Percentiles rank a stretch among this genome's conserved stretches.
These are phyloP conservation scores for Arabidopsis thaliana DNA, from an alignment of 345 rosid species.

Conservation along the genomic window DNA sequence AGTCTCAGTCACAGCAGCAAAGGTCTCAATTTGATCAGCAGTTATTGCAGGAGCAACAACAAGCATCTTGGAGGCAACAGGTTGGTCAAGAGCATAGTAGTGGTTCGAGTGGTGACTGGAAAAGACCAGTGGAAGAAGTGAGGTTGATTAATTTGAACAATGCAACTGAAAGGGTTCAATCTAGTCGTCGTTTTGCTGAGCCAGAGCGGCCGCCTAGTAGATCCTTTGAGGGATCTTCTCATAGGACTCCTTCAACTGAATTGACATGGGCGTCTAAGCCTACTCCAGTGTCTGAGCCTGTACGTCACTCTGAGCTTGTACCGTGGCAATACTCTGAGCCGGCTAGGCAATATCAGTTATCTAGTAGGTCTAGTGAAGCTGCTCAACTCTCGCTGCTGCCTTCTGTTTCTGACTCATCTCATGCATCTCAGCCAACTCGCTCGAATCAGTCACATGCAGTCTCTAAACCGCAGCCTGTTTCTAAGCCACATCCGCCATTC, in stretches of 20 bases:
- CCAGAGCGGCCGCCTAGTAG: conserved; percentile 20
- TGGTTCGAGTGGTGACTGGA: conserved; percentile 43
- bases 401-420: conserved; percentile 29
- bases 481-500: conserved; percentile 14
- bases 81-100: conserved; percentile 44
- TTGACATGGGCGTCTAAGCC: conserved; percentile 40
- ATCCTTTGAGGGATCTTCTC: conserved; percentile 31
- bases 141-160: conserved; percentile 41
- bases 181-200: conserved; percentile 41
- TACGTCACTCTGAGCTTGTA: conserved; percentile 10
- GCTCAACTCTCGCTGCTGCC: conserved; percentile 37
- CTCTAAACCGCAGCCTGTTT: conserved; percentile 39
- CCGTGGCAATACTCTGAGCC: conserved; percentile 33
- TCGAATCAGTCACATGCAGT: conserved; percentile 27
- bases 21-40: conserved; percentile 25
- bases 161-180: conserved; percentile 42
- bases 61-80: conserved; percentile 39
- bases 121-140: conserved; percentile 35
- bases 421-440: conserved; percentile 17
- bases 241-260: conserved; percentile 31
- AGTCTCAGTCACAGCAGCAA: background rate
- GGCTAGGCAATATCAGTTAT: conserved; percentile 27
- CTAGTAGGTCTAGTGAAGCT: conserved; percentile 37
- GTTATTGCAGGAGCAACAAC: conserved; percentile 40
- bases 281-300: conserved; percentile 16